These are phyloP conservation scores for Termitomyces sp. DNA, from an alignment of 1,284 basidiomycete genomes.

Conservation along the genomic window DNA sequence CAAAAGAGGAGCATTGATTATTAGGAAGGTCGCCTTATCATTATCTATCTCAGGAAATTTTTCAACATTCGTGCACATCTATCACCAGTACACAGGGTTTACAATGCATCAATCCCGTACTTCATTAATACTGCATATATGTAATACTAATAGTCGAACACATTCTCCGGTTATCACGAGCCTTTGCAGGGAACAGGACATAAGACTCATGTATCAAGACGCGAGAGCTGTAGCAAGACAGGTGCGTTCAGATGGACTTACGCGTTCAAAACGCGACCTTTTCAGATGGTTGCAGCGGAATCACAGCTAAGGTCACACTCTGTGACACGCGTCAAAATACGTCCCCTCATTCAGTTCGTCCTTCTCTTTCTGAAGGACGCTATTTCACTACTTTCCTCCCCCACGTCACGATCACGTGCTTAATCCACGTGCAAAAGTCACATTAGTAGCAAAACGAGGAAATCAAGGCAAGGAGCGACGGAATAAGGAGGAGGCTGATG, in stretches of 20 bases:
- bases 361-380: too few species aligned
- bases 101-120: background rate
- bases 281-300: too few species aligned
- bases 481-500: constrained; percentile 12
- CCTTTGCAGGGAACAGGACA: too few species aligned
- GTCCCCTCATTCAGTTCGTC: too few species aligned
- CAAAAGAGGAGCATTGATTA: constrained; percentile 29
- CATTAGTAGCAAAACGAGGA: constrained; percentile 14
- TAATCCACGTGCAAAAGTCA: constrained; percentile 17
- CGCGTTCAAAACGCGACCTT: too few species aligned
- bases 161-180: too few species aligned
- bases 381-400: too few species aligned
- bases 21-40: background rate
- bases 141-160: background rate
- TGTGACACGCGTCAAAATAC: too few species aligned
- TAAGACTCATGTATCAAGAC: too few species aligned
- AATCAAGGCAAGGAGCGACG: constrained; percentile 9
- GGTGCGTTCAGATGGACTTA: too few species aligned
- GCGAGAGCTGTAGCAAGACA: too few species aligned
- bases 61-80: background rate
- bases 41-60: background rate
- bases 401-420: constrained; percentile 24
- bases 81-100: background rate
- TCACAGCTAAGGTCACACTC: too few species aligned
- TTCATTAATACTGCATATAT: background rate